Conservation (phyloP, 1,139 yeast genomes). For the Yamadazyma triangularis region DNA sequence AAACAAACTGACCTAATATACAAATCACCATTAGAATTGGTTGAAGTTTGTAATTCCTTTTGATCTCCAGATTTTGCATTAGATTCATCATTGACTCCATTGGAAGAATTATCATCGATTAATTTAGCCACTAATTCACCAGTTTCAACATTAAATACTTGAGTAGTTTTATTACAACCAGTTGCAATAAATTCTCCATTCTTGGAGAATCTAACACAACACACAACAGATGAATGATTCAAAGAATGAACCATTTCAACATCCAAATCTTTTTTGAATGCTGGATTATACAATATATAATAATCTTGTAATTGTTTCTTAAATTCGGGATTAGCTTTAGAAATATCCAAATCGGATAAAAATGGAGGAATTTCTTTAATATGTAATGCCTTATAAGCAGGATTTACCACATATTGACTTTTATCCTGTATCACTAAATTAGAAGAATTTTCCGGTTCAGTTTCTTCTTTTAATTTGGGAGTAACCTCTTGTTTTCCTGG, state of each 20-base stretch:
- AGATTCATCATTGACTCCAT: slow-evolving; percentile 31
- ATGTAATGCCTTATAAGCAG: slow-evolving; percentile 47
- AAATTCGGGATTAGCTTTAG: slow-evolving; percentile 70
- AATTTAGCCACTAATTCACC: slow-evolving; percentile 87
- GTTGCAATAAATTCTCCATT: slow-evolving; percentile 95
- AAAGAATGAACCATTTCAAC: slow-evolving; percentile 86
- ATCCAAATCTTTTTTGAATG: slow-evolving; percentile 63
- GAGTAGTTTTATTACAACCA: slow-evolving; percentile 95
- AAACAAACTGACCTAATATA: slow-evolving; percentile 95
- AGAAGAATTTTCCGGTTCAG: slow-evolving; percentile 26
- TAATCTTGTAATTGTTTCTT: slow-evolving; percentile 85
- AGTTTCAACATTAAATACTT: slow-evolving; percentile 86
- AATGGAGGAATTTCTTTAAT: slow-evolving; percentile 78
- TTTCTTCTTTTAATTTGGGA: slow-evolving; percentile 7
- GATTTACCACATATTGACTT: slow-evolving; percentile 41
- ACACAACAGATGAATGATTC: slow-evolving; percentile 91
- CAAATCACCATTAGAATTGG: slow-evolving; percentile 63
- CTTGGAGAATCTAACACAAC: slow-evolving; percentile 90
- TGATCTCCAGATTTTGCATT: slow-evolving; percentile 20
- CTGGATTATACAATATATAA: slow-evolving; percentile 88
- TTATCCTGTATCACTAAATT: slow-evolving; percentile 38
- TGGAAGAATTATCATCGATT: slow-evolving; percentile 67
- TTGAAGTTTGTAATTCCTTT: slow-evolving; percentile 20
- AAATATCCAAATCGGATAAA: slow-evolving; percentile 76
- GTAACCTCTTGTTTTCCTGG: slow-evolving; percentile 4